Evolutionary conservation across 257 asterid species (phyloP), one percentile per base, ranked within the genome.

Genomic region (Schizonepeta tenuifolia): DNA sequence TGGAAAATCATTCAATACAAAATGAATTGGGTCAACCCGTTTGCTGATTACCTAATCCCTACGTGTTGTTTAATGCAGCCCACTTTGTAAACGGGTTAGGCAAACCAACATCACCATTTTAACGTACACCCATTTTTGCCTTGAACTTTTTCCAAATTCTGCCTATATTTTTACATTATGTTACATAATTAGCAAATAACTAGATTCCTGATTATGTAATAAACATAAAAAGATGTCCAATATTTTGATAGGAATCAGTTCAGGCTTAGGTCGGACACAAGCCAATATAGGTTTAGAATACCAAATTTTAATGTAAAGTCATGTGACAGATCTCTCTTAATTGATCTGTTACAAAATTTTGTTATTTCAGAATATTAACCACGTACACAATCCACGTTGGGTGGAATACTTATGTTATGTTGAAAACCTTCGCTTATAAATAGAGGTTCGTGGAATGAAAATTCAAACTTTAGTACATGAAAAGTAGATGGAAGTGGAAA

Each of bases 11-110:
- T 11, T 22, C 7, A 12, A 54, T 3, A 36, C 18, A 54, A 20
- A 54, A 1, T 14, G 53, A 54, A 69, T 22, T 56, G 65, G 75
- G 75, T 55, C 56, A 38, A 69, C 74, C 51, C 56, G 7, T n/a
- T 57, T 40, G 40, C 68, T 36, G 67, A 20, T 26, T 26, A 43
- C 59, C 67, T 70, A 70, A 56, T 24, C 17, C 6, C 26, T 8
- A 58, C 35, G 61, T 14, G 8, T 55, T 22, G 35, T 55, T 55
- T 55, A 22, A 22, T 3, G 7, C 33, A 21, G n/a, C 65, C 43
- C 35, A 18, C 35, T 68, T 18, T 9, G 9, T 35, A 68, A 35
- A 33, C 47, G 61, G 47, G 60, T 69, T 36, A 13, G 65, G 73
- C 54, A 55, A 22, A 11, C 62, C 17, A 18, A 18, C 55, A 55